A percentile compares a stretch with the other conserved stretches of the same genome.
Conservation (phyloP, 2,329 filamentous ascomycete species). For the Diplodia corticola region DNA sequence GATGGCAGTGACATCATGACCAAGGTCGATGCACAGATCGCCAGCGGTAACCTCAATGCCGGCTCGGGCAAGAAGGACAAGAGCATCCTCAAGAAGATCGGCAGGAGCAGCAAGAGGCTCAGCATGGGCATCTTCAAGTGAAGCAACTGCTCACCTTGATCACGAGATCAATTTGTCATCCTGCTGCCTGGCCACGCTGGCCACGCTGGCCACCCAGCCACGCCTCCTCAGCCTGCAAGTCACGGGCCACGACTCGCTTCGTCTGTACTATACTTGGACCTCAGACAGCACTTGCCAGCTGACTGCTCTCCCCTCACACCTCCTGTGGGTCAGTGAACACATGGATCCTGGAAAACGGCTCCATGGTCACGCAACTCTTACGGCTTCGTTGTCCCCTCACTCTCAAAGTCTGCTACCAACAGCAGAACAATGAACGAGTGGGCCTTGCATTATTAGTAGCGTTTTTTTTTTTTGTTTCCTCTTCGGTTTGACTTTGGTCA, state of each 20-base stretch:
- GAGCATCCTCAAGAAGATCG: slow-evolving; percentile 38
- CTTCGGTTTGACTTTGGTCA: neutral
- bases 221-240: neutral
- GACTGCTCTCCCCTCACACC: neutral
- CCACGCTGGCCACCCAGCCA: neutral
- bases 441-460: slow-evolving; percentile 9
- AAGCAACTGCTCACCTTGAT: neutral
- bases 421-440: neutral
- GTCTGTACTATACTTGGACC: slow-evolving; percentile 11
- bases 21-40: slow-evolving; percentile 14
- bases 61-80: slow-evolving; percentile 35
- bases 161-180: neutral
- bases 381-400: neutral
- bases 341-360: neutral
- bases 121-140: slow-evolving; percentile 40
- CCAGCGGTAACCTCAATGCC: slow-evolving; percentile 34
- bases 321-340: neutral
- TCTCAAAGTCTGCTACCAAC: neutral
- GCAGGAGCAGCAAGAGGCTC: slow-evolving; percentile 39
- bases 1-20: slow-evolving; percentile 33
- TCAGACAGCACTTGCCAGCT: neutral
- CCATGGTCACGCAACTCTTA: neutral
- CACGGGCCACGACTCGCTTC: neutral
- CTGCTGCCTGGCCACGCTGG: slow-evolving; percentile 14
- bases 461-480: neutral